A percentile compares a stretch with the other conserved stretches of the same genome.
Conservation (phyloP, 176 grass and related monocot genomes). For the Leersia perrieri region DNA sequence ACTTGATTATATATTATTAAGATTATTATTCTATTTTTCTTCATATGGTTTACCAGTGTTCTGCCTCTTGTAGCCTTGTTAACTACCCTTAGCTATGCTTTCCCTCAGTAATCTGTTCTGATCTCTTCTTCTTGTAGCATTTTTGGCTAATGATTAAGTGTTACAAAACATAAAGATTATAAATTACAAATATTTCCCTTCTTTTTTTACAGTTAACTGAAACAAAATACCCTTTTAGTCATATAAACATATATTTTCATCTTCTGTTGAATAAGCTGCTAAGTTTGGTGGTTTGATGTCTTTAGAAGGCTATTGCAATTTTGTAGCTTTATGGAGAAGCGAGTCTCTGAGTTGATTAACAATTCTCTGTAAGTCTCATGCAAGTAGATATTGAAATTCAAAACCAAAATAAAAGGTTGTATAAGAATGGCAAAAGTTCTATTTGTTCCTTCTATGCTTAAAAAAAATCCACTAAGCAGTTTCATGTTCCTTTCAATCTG, state of each 20-base stretch:
- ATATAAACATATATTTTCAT: background rate
- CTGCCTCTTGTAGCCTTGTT: background rate
- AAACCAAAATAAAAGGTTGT: background rate
- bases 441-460: background rate
- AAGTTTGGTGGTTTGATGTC: background rate
- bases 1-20: background rate
- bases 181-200: background rate
- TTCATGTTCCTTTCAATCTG: background rate
- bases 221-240: background rate
- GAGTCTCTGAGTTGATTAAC: background rate
- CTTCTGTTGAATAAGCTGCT: background rate
- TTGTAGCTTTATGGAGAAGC: background rate
- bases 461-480: background rate
- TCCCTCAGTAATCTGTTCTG: background rate
- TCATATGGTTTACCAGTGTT: background rate
- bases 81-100: background rate
- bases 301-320: background rate
- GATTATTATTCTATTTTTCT: background rate
- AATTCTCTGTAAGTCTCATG: background rate
- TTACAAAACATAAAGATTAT: too few species aligned
- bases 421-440: background rate
- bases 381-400: background rate
- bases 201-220: background rate
- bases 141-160: background rate
- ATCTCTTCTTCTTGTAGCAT: slow-evolving; percentile 15